Evolutionary conservation across 371 early-diverging fungal genomes (phyloP), one percentile per base, ranked within the genome.

Genomic region (Cokeromyces recurvatus): DNA sequence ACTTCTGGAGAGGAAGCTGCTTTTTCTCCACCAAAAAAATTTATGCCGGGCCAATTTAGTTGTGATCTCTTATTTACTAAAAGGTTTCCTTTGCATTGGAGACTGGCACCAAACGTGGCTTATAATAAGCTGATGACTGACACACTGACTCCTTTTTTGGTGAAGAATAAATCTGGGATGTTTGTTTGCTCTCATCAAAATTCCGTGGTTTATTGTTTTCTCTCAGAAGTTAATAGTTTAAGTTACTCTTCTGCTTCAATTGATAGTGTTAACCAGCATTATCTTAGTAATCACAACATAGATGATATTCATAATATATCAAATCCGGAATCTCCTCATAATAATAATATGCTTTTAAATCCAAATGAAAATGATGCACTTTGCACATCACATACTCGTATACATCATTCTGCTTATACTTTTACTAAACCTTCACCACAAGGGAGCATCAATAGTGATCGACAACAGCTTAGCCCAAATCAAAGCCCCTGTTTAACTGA

Each of bases 91-190:
- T 52, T 91, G 1, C 91, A 90, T 49, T 86, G 87, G 85, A 76
- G 93, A 14, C 60, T 92, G 22, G 75, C 71, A 40, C 83, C 88
- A 0, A 70, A 72, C 12, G 66, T 79, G 31, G 91, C 90, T 0
- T 63, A 85, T 12, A 83, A 72, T 42, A 68, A 67, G 14, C 66
- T 89, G 10, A 57, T 79, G 17, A 64, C 73, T 11, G 59, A 68
- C 20, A 66, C 81, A 0, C 61, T 91, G 11, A 65, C 74, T 14
- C 76, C 80, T 1, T 78, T 90, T 22, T 67, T 79, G 17, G 85
- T 92, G 12, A 67, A 74, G 25, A 92, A 92, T 56, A 71, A 90
- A 17, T 81, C 81, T 20, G 77, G 86, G 47, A 79, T 85, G 74
- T 85, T 85, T 55, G 89, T 89, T 0, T 76, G 77, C 38, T 77